Base-by-base conservation (phyloP, 352 stramenopile genomes). In the Phytophthora lateralis region DNA sequence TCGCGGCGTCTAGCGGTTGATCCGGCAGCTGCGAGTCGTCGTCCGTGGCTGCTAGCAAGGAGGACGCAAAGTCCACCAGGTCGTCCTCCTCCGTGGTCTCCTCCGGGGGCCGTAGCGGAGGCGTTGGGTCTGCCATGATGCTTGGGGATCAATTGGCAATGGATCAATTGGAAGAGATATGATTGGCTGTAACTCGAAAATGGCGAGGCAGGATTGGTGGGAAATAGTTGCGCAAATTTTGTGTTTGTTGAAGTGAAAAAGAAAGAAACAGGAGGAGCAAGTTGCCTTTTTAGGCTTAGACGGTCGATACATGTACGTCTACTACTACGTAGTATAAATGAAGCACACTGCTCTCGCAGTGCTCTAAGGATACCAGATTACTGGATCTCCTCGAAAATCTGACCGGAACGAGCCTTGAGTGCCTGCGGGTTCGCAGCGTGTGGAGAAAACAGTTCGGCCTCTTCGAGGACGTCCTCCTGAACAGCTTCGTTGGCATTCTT, bases 371-470 rank as follows among this genome's bases (percentile, higher is more conserved):
- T 0, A 6, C 32, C 4, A 38, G 32, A 8, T n/a, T 63, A 71
- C 37, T 65, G 29, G 11, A 77, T 61, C 26, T 64, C 58, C 30
- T 80, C 52, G 39, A 73, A 78, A 20, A 34, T 58, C 11, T 51
- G 57, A 7, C 38, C 29, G 43, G 27, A 37, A 48, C 44, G 60
- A 24, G 27, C 39, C 43, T 69, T 74, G 34, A 88, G 65, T 39
- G 57, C 39, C 55, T 81, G 66, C 15, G 63, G 76, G 62, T 82
- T 79, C 14, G 60, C 78, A 20, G 46, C 46, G 52, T 90, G 81
- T 1, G 81, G 78, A 11, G 81, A 90, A 47, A 90, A 90, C 55
- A 90, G 58, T 44, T 85, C 77, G n/a, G 77, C 78, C 30, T 72
- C 74, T 55, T 89, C 81, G 14, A 90, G 45, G 37, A 24, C 21